A percentile compares a stretch with the other conserved stretches of the same genome.
Conservation (phyloP, 202 grass and related monocot genomes). For the Schoenoplectus tabernaemontani region DNA sequence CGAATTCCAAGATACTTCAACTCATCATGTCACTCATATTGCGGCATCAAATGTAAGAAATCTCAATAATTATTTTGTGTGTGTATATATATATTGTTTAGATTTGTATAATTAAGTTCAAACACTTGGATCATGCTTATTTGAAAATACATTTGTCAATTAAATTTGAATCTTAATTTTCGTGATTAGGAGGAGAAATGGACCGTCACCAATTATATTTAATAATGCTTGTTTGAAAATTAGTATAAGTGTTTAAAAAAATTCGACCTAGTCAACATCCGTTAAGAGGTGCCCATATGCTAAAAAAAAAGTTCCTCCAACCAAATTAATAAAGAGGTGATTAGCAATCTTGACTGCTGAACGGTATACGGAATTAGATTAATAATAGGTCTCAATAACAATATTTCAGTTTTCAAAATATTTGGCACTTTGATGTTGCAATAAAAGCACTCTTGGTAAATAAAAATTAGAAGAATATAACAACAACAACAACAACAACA, state of each 20-base stretch:
- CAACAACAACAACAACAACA: no score
- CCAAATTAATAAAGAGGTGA: background rate
- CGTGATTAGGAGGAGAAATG: background rate
- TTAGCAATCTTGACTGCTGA: background rate
- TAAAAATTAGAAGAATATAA: background rate
- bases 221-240: background rate
- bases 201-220: background rate
- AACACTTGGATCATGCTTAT: background rate
- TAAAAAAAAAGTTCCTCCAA: background rate
- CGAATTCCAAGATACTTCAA: no score
- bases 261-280: background rate
- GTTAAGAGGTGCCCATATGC: background rate
- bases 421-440: background rate
- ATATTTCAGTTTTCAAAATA: background rate
- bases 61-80: background rate
- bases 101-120: background rate
- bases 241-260: background rate
- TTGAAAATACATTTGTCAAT: background rate
- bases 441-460: background rate
- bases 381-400: background rate
- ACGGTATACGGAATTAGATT: background rate
- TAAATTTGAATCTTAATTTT: background rate
- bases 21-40: background rate
- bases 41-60: background rate
- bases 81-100: background rate